phyloP scores from a whole-genome alignment of 1,139 yeast genomes.

The Magnusiomyces suaveolens region DNA sequence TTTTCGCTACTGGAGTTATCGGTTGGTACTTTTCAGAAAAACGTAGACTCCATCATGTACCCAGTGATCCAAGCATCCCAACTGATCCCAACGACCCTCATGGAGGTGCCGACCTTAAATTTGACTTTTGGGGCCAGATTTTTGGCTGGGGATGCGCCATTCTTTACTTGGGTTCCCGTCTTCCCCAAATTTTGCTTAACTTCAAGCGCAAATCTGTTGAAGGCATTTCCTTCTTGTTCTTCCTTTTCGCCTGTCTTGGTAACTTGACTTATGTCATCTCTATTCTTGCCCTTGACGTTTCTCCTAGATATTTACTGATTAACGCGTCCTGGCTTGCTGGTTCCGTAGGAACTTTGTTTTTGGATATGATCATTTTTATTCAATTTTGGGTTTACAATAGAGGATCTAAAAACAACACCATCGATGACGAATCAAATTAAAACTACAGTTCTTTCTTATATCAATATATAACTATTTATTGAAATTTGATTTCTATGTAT shows the following conservation, averaged over 20 bases:
- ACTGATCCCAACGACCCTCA: constrained; percentile 14
- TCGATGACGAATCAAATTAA: constrained; percentile 5
- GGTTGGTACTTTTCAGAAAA: constrained; percentile 65
- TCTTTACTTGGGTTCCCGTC: constrained; percentile 74
- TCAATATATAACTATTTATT: no score
- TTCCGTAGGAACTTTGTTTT: constrained; percentile 71
- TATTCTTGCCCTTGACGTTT: constrained; percentile 59
- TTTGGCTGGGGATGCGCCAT: constrained; percentile 90
- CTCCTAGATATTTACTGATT: constrained; percentile 59
- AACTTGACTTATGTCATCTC: constrained; percentile 82
- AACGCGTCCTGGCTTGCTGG: constrained; percentile 93
- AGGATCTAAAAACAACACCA: constrained; percentile 3
- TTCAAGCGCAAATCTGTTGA: constrained; percentile 81
- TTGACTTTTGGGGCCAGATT: constrained; percentile 71
- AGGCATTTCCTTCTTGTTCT: constrained; percentile 85
- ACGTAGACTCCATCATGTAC: constrained; percentile 17
- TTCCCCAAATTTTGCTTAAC: constrained; percentile 82
- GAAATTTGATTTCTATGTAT: not conserved
- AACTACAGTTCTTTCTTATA: not conserved
- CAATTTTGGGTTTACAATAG: constrained; percentile 77
- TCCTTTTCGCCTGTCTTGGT: constrained; percentile 87
- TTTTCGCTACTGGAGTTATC: constrained; percentile 64
- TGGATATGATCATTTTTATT: constrained; percentile 71
- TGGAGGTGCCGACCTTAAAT: constrained; percentile 39
- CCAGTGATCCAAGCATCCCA: constrained; percentile 10